These are phyloP conservation scores for Hortaea sp. DNA, from an alignment of 2,329 filamentous ascomycete genomes.

Conservation along the genomic window DNA sequence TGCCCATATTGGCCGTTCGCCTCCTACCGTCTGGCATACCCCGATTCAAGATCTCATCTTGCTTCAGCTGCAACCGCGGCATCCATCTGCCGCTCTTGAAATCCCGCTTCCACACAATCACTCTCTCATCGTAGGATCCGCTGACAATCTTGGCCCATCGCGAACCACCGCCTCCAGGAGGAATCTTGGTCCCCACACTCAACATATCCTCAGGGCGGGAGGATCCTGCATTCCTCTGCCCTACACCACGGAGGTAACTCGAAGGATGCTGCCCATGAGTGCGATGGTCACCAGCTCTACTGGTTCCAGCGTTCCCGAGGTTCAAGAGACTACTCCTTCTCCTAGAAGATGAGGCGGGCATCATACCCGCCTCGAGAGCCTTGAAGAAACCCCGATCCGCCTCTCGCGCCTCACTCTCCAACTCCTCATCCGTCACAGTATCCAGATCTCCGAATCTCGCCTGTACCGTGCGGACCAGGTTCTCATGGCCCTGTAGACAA, in stretches of 20 bases:
- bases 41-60: constrained; percentile 13
- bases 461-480: constrained; percentile 87
- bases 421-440: constrained; percentile 60
- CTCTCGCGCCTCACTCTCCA: constrained; percentile 60
- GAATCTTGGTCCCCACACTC: constrained; percentile 74
- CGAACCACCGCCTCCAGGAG: constrained; percentile 81
- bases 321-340: constrained; percentile 15
- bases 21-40: neutral
- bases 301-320: neutral
- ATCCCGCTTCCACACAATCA: constrained; percentile 82
- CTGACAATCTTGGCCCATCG: constrained; percentile 91
- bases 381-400: constrained; percentile 65
- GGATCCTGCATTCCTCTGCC: constrained; percentile 58
- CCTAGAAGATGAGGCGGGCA: constrained; percentile 21
- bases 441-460: constrained; percentile 86
- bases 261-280: neutral
- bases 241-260: neutral
- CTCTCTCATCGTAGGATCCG: constrained; percentile 89
- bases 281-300: no score
- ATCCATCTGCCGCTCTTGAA: constrained; percentile 68
- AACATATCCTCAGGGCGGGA: constrained; percentile 64
- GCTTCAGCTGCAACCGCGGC: constrained; percentile 50
- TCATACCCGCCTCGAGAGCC: constrained; percentile 39
- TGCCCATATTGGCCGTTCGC: neutral
- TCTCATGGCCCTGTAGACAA: constrained; percentile 68